Conservation (phyloP, 257 asterid genomes). For the Euphrasia confusa region DNA sequence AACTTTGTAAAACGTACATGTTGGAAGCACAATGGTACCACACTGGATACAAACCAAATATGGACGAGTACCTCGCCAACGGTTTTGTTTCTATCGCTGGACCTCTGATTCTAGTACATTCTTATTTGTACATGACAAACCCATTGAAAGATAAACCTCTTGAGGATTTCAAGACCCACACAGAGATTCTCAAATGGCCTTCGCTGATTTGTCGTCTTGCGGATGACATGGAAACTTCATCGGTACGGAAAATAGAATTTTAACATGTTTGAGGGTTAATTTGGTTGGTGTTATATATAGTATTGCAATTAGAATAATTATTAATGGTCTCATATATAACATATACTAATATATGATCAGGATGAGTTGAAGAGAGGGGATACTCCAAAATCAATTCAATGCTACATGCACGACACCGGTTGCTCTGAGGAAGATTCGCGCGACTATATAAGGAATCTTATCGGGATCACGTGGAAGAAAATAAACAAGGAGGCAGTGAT, state of each 20-base stretch:
- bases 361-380: conserved; percentile 24
- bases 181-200: conserved; percentile 12
- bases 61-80: neutral
- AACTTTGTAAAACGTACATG: conserved; percentile 21
- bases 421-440: conserved; percentile 27
- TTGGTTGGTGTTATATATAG: no score
- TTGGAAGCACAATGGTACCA: conserved; percentile 24
- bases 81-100: conserved; percentile 20
- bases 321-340: neutral
- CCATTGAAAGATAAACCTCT: conserved; percentile 8
- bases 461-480: conserved; percentile 28
- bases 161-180: conserved; percentile 9
- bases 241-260: conserved; percentile 12
- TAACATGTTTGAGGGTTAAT: no score
- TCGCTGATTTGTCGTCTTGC: conserved; percentile 27
- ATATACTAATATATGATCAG: neutral
- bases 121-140: conserved; percentile 19
- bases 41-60: neutral
- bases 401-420: conserved; percentile 31
- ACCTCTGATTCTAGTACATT: conserved; percentile 24
- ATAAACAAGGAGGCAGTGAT: conserved; percentile 24
- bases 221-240: conserved; percentile 11
- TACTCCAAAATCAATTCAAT: conserved; percentile 29
- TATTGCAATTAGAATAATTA: no score
- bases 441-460: conserved; percentile 10